A percentile compares a stretch with the other conserved stretches of the same genome.
phyloP scores from a whole-genome alignment of 176 grass and related monocot species.

The Musa beccarii region DNA sequence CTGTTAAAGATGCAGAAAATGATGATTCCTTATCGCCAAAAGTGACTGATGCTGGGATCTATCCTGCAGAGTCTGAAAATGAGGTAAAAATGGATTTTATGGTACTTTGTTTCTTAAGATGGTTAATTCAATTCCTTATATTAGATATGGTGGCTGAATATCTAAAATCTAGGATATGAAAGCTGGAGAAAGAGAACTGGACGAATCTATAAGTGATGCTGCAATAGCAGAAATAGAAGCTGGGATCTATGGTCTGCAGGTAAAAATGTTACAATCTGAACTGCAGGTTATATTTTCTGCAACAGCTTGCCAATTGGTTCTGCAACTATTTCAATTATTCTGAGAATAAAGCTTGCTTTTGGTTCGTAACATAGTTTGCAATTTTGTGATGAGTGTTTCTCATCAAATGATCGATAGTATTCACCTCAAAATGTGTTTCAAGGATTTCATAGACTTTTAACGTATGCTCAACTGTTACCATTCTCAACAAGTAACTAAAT shows the following conservation, averaged over 20 bases:
- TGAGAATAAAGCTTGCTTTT: not conserved
- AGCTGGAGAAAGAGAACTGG: conserved; percentile 26
- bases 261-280: conserved; percentile 8
- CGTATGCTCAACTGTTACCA: no score
- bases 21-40: conserved; percentile 20
- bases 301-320: not conserved
- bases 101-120: not conserved
- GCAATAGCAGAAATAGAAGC: conserved; percentile 77
- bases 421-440: no score
- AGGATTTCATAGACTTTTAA: no score
- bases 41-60: conserved; percentile 28
- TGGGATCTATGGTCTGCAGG: conserved; percentile 89
- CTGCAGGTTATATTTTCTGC: not conserved
- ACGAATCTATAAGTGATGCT: conserved; percentile 54
- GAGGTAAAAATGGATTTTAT: conserved; percentile 27
- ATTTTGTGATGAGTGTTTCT: no score
- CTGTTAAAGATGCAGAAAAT: conserved; percentile 29
- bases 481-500: no score
- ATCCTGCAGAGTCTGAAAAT: conserved; percentile 24
- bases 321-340: not conserved
- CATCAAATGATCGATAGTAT: no score
- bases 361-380: not conserved
- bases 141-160: not conserved
- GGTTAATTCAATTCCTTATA: not conserved
- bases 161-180: conserved; percentile 42